Conservation (phyloP, 768 basidiomycete species). For the Dictyophora rubrovolvata region DNA sequence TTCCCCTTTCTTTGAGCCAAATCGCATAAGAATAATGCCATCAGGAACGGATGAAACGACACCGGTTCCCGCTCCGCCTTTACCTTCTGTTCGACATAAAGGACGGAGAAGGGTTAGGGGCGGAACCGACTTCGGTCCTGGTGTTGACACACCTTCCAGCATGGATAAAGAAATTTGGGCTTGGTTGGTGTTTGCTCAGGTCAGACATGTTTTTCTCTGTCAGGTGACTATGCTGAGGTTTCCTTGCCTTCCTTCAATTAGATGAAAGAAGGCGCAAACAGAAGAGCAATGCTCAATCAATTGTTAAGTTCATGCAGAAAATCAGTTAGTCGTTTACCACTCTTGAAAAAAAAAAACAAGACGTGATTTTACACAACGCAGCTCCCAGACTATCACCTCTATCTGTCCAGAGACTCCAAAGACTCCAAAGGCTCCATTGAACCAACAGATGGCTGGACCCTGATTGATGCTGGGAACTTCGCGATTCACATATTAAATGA, state of each 20-base stretch:
- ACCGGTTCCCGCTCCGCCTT: constrained; percentile 49
- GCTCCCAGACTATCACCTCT: constrained; percentile 39
- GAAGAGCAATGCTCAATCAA: constrained; percentile 65
- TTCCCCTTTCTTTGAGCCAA: constrained; percentile 63
- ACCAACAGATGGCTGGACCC: constrained; percentile 66
- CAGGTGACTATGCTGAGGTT: no score
- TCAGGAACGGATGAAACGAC: constrained; percentile 44
- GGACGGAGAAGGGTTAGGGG: constrained; percentile 52
- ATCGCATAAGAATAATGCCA: background rate
- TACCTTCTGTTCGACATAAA: constrained; percentile 47
- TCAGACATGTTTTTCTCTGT: constrained; percentile 17
- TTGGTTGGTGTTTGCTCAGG: constrained; percentile 71
- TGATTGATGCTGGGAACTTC: constrained; percentile 75
- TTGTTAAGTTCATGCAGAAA: constrained; percentile 63
- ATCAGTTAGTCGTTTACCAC: constrained; percentile 36
- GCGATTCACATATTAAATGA: constrained; percentile 68
- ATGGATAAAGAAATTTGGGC: constrained; percentile 54
- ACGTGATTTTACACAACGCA: constrained; percentile 32
- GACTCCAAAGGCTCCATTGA: constrained; percentile 54
- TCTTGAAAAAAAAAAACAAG: background rate
- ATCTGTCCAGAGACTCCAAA: constrained; percentile 52
- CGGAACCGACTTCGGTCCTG: constrained; percentile 57
- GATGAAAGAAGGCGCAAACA: constrained; percentile 83
- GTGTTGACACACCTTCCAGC: constrained; percentile 31
- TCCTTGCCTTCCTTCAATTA: no score